A percentile compares a stretch with the other conserved stretches of the same genome.
Conservation (phyloP, 352 stramenopile species). For the Phytophthora capsici region DNA sequence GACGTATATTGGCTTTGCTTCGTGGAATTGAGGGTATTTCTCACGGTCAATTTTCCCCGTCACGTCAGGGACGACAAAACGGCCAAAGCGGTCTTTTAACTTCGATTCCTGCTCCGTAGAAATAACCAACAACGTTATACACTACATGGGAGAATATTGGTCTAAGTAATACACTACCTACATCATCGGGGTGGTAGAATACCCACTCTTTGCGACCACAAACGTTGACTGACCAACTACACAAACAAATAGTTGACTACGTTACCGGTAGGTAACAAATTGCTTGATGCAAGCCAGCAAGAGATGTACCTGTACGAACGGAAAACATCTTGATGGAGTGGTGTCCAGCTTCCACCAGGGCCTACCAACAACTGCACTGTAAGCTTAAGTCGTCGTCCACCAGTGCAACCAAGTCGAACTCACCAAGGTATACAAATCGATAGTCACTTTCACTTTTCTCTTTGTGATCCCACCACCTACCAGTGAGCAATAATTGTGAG, state of each 20-base stretch:
- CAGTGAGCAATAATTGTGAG: too few species aligned
- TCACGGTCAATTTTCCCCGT: slow-evolving; percentile 53
- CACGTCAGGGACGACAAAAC: slow-evolving; percentile 62
- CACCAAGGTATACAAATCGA: slow-evolving; percentile 97
- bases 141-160: neutral
- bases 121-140: slow-evolving; percentile 4
- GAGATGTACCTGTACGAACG: slow-evolving; percentile 90
- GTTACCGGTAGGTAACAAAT: too few species aligned
- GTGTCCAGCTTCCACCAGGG: slow-evolving; percentile 88
- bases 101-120: slow-evolving; percentile 63
- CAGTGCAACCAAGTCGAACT: neutral
- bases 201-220: slow-evolving; percentile 95
- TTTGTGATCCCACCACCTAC: slow-evolving; percentile 83
- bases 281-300: too few species aligned
- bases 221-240: slow-evolving; percentile 97
- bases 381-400: neutral
- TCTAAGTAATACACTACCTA: slow-evolving; percentile 28
- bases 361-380: slow-evolving; percentile 46
- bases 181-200: slow-evolving; percentile 84
- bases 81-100: slow-evolving; percentile 76
- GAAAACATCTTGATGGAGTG: slow-evolving; percentile 96
- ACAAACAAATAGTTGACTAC: neutral
- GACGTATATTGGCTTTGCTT: slow-evolving; percentile 54
- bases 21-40: slow-evolving; percentile 60
- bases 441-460: slow-evolving; percentile 86